Evolutionary conservation across 1,284 basidiomycete genomes (phyloP), one percentile per base, ranked within the genome.

Genomic region (Leccinum solheimii): DNA sequence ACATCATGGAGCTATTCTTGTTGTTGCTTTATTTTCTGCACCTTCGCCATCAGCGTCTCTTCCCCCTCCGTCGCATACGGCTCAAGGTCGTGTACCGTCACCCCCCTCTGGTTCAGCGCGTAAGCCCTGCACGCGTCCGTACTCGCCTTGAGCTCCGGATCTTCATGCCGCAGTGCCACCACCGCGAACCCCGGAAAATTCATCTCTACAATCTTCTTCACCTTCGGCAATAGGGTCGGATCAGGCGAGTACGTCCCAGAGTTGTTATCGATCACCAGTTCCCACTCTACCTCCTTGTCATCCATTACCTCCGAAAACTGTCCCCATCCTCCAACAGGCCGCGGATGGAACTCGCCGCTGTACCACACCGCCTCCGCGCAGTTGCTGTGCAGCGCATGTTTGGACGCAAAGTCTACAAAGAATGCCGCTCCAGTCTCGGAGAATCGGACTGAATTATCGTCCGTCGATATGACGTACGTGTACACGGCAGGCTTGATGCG

Each of bases 371-470:
- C 75, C 60, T 79, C 77, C 11, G 75, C 75, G 61, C 84, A 85
- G 64, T 84, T 85, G 49, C 79, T 76, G 71, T 86, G 84, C 56
- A 86, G 68, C 6, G 84, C 84, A 60, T 86, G 84, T 69, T 92
- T 91, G n/a, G 86, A 88, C 26, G 85, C 89, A 69, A 91, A 90
- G 74, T 91, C 88, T 62, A 91, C 87, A 72, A 91, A 90, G 77
- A 91, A 91, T 19, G 87, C 84, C 1, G 90, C 89, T 10, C 89
- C 89, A 3, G 90, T 91, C 72, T 91, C 90, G 43, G 87, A 90
- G 75, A 91, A 91, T 9, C 90, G 83, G 65, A 90, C 81, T 2
- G 86, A 84, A 67, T 88, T 83, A 75, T 91, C 89, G 55, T 87
- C 83, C 11, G 80, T 76, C 11, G 85, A 82, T 71, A 91, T 86